Evolutionary conservation across 208 protist genomes (phyloP).

Genomic region (Leishmania tropica): DNA sequence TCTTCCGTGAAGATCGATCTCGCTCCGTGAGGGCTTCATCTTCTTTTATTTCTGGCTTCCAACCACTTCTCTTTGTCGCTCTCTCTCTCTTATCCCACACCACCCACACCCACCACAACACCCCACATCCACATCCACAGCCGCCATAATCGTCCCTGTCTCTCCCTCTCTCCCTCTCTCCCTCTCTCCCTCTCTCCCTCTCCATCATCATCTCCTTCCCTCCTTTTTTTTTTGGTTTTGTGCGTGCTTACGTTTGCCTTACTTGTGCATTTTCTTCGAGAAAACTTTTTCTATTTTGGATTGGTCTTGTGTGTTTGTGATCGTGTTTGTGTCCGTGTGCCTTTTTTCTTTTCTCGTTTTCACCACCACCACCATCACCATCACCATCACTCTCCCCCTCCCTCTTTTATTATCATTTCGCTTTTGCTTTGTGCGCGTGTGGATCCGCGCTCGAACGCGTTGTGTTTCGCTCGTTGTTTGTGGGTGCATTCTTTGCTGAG

Average conservation of each 20-base stretch:
- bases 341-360: no score
- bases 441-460: neutral
- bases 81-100: neutral
- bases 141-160: neutral
- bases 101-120: neutral
- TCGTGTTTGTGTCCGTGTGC: no score
- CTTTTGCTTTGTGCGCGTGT: neutral
- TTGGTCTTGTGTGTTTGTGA: no score
- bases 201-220: neutral
- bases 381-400: neutral
- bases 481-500: neutral
- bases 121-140: no score
- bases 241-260: neutral
- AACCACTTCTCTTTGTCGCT: neutral
- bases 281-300: no score
- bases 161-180: no score
- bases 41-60: neutral
- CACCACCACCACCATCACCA: no score
- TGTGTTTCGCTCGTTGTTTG: neutral
- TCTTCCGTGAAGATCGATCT: conserved; percentile 11
- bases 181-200: neutral
- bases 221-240: neutral
- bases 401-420: neutral
- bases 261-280: neutral
- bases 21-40: conserved; percentile 7